phyloP scores from a whole-genome alignment of 129 eudicot species.

The Lonicera japonica region DNA sequence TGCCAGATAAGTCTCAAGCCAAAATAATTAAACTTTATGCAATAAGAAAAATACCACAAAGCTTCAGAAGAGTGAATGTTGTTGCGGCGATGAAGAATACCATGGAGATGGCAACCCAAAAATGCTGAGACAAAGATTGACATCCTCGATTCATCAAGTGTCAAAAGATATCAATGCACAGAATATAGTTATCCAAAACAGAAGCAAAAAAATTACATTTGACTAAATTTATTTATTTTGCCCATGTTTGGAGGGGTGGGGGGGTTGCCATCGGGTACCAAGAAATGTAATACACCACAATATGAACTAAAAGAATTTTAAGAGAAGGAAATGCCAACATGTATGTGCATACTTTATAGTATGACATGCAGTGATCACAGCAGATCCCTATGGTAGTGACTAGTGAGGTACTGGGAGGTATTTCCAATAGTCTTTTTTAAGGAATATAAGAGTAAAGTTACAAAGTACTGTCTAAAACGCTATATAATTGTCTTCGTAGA shows the following conservation, averaged over 20 bases:
- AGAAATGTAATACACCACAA: neutral
- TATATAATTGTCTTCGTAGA: too few relatives aligned
- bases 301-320: neutral
- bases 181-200: neutral
- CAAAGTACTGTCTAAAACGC: too few relatives aligned
- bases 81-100: constrained; percentile 91
- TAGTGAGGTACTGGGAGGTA: too few relatives aligned
- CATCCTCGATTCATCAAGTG: constrained; percentile 9
- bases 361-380: neutral
- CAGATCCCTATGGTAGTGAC: neutral
- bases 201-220: neutral
- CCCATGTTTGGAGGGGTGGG: too few relatives aligned
- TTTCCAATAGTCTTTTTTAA: too few relatives aligned
- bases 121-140: constrained; percentile 45
- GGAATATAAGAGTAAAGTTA: too few relatives aligned
- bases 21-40: constrained; percentile 1
- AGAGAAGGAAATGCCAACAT: neutral
- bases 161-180: neutral
- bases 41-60: constrained; percentile 54
- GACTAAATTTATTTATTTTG: neutral
- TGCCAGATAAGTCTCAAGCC: neutral
- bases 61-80: constrained; percentile 71
- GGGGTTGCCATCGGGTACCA: neutral
- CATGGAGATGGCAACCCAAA: constrained; percentile 95
- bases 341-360: neutral